Base-by-base conservation (phyloP, 1,139 yeast genomes). In the Meyerozyma smithsonii region DNA sequence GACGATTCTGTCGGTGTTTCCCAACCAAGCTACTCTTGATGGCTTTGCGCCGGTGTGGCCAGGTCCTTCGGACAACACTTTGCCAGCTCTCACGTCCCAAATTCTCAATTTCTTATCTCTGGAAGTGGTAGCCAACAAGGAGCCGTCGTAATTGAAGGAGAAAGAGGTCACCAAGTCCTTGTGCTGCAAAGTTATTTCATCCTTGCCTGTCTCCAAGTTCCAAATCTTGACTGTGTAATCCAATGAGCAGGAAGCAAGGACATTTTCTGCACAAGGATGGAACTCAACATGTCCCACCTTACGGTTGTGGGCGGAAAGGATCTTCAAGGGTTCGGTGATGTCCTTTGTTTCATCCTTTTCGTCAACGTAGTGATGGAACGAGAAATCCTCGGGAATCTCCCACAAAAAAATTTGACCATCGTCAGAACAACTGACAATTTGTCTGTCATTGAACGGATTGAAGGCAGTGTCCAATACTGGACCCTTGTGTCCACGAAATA, bases 11-110 rank as follows among this genome's bases (percentile, higher is more conserved):
- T 90, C 86, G 37, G 85, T 70, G 53, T 86, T 79, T 24, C 97
- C 97, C 47, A 89, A 66, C 97, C 98, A 92, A 10, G 77, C 79
- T 30, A 87, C 84, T 59, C 97, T 79, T 21, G 90, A 78, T 19
- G 88, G 82, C 61, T 92, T 92, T 28, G 97, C 96, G 44, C 97
- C 97, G 5, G 84, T 69, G 56, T 92, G 98, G 12, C 96, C 95
- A 2, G 83, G 72, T 32, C 96, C 97, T 62, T 89, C 96, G 34
- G 84, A 76, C 36, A 90, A 61, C 30, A 89, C 58, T 54, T 83
- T 73, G 41, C 88, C 90, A 3, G 79, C 56, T 55, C 94, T 79
- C 42, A 86, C 74, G 61, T 92, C 95, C 97, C 97, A 92, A 39
- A 92, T 81, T 51, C 97, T 77, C 49, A 92, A 69, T 51, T 77